phyloP scores from a whole-genome alignment of 2,329 filamentous ascomycete genomes.

The Cadophora sp. region DNA sequence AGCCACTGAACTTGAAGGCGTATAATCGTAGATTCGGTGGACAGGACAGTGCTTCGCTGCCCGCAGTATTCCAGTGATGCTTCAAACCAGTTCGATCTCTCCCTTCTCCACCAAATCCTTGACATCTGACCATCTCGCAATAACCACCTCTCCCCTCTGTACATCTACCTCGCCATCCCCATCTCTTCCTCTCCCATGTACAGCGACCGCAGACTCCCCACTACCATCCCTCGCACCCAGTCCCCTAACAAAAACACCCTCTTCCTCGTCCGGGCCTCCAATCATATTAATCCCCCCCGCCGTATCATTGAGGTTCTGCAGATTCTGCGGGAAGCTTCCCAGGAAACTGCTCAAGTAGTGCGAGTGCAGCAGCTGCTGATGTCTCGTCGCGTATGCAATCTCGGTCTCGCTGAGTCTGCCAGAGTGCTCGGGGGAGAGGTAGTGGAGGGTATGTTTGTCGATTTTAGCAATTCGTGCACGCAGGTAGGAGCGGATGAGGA shows the following conservation, averaged over 20 bases:
- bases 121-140: slow-evolving; percentile 41
- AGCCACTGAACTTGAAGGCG: not conserved
- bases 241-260: slow-evolving; percentile 83
- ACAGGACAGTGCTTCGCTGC: not conserved
- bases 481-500: slow-evolving; percentile 82
- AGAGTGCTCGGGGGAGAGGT: slow-evolving; percentile 64
- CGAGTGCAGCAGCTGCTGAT: slow-evolving; percentile 82
- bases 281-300: slow-evolving; percentile 92
- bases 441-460: slow-evolving; percentile 77
- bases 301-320: slow-evolving; percentile 90
- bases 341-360: slow-evolving; percentile 91
- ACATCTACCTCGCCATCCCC: slow-evolving; percentile 65
- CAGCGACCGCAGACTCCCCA: slow-evolving; percentile 84
- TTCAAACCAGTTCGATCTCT: slow-evolving; percentile 52
- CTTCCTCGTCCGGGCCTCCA: slow-evolving; percentile 81
- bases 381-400: slow-evolving; percentile 80
- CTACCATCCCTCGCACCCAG: slow-evolving; percentile 67
- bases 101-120: slow-evolving; percentile 57
- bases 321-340: slow-evolving; percentile 74
- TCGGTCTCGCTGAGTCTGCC: slow-evolving; percentile 78
- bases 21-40: not conserved
- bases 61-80: not conserved
- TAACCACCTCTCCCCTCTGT: slow-evolving; percentile 41
- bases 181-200: slow-evolving; percentile 72
- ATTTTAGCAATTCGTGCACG: slow-evolving; percentile 90